Evolutionary conservation across 1,139 yeast genomes (phyloP), one percentile per base, ranked within the genome.

Genomic region (Pichia sp.): DNA sequence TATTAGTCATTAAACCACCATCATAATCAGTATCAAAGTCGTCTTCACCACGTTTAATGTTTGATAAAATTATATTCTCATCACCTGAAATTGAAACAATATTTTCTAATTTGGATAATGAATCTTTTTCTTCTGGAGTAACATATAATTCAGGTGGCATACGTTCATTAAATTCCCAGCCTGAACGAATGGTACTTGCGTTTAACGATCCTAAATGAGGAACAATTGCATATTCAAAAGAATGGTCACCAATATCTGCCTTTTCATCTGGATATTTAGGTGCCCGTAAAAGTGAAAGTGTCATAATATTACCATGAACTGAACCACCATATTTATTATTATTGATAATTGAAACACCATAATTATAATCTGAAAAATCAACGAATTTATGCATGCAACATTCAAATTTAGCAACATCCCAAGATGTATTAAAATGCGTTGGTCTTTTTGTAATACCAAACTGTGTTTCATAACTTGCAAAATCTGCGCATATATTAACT

Each of bases 341-440:
- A 62, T 90, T 92, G 57, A 92, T 63, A 26, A 92, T 66, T 0
- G 95, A 75, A n/a, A 89, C 95, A 58, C 97, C 97, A 59, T 87
- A 89, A 51, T 77, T 78, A 63, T 70, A 77, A 58, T 87, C 97
- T 33, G 95, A 83, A 58, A 86, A 80, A 61, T 92, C 97, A 61
- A 94, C 90, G 68, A 87, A 92, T 61, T 87, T 86, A 65, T 92
- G 97, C 57, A 85, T 90, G 56, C 96, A 87, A 23, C 89, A 96
- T 65, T 92, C 98, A 64, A 92, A 92, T 64, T 89, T 89, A 49
- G 97, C 97, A 35, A 82, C 83, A 60, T 90, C 98, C 97, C 97
- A 90, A 1, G 87, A 69, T 1, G 97, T 90, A 62, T 92, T 92
- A 68, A 73, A 90, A 63, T 90, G 97, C 0, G 97, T 92, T 39